phyloP scores from a whole-genome alignment of 768 basidiomycete genomes.

The Phaffia tasmanica region DNA sequence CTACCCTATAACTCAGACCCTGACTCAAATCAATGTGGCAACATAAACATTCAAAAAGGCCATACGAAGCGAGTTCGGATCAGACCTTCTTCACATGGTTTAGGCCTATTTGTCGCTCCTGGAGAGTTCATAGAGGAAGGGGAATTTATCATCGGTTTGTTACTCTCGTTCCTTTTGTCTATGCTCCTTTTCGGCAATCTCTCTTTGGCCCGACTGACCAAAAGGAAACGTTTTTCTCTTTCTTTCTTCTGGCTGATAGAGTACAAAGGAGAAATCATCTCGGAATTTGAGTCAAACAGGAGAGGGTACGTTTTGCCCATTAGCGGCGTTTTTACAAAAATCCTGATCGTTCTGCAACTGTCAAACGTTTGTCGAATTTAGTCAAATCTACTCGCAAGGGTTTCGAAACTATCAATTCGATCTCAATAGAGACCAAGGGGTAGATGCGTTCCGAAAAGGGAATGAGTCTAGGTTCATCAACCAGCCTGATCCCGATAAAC shows the following conservation, averaged over 20 bases:
- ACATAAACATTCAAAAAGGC: conserved; percentile 13
- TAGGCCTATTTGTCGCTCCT: conserved; percentile 6
- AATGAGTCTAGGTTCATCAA: conserved; percentile 22
- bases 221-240: no score
- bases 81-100: conserved; percentile 4
- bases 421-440: conserved; percentile 11
- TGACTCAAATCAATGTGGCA: conserved; percentile 2
- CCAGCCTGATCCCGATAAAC: conserved; percentile 11
- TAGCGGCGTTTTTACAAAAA: no score
- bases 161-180: no score
- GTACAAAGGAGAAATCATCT: conserved; percentile 19
- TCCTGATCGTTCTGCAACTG: not conserved
- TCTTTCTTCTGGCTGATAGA: conserved; percentile 1
- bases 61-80: not conserved
- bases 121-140: not conserved
- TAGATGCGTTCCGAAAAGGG: conserved; percentile 13
- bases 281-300: conserved; percentile 5
- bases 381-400: conserved; percentile 11
- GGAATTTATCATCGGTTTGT: conserved; percentile 21
- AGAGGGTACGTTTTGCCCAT: conserved; percentile 3
- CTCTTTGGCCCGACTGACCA: not conserved
- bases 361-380: not conserved
- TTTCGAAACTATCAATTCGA: conserved; percentile 22
- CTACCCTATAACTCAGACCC: not conserved
- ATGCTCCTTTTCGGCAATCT: no score